These are phyloP conservation scores for Talaromyces sp. DNA, from an alignment of 2,329 filamentous ascomycete species.

Conservation along the genomic window DNA sequence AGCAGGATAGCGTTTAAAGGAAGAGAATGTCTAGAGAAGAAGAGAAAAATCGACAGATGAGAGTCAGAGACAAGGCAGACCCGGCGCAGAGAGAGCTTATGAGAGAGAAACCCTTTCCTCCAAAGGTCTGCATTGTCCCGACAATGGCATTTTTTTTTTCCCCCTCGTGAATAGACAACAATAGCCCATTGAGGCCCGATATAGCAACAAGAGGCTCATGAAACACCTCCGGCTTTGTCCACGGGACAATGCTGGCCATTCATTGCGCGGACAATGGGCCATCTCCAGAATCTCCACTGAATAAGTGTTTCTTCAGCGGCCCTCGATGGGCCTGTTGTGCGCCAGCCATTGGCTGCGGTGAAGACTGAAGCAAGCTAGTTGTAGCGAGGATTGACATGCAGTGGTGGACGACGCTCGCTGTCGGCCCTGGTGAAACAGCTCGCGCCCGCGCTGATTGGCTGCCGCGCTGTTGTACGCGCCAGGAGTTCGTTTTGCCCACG, in stretches of 20 bases:
- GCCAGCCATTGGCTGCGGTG: not conserved
- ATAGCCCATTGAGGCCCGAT: slow-evolving; percentile 4
- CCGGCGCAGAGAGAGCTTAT: not conserved
- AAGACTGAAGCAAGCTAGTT: not conserved
- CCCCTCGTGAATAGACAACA: not conserved
- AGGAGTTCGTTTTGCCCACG: not conserved
- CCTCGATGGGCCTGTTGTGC: too few species aligned
- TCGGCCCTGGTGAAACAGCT: slow-evolving; percentile 7
- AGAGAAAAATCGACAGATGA: not conserved
- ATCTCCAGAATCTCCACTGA: not conserved
- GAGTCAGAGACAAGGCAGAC: not conserved
- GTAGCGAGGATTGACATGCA: not conserved
- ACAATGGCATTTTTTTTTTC: not conserved
- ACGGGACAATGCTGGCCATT: slow-evolving; percentile 11
- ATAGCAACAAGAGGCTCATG: slow-evolving; percentile 5
- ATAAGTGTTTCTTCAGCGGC: not conserved
- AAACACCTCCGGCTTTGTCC: slow-evolving; percentile 3
- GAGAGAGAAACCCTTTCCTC: not conserved
- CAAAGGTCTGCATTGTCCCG: too few species aligned
- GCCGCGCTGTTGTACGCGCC: not conserved
- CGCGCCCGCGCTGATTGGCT: not conserved
- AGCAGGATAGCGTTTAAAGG: slow-evolving; percentile 3
- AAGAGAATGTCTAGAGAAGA: not conserved
- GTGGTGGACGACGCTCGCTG: slow-evolving; percentile 6
- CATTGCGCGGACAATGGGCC: slow-evolving; percentile 2